A percentile compares a stretch with the other conserved stretches of the same genome.
phyloP scores from a whole-genome alignment of 2,329 filamentous ascomycete species.

The Zalaria sp. region DNA sequence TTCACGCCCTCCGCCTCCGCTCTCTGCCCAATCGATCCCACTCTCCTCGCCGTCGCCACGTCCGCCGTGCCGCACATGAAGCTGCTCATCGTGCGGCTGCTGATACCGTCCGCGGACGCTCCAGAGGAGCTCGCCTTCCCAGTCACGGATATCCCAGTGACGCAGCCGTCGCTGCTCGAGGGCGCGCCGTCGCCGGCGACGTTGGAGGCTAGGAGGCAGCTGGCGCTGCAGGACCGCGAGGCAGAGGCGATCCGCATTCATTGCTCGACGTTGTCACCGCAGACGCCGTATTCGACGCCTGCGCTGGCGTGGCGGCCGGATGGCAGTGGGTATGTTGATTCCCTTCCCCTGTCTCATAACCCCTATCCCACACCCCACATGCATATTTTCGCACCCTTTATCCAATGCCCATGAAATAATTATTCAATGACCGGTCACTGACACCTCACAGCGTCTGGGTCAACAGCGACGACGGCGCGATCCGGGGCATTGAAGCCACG shows the following conservation, averaged over 20 bases:
- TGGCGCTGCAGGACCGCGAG: conserved; percentile 40
- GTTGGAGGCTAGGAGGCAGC: conserved; percentile 35
- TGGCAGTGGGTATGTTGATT: conserved; percentile 22
- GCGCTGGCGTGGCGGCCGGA: conserved; percentile 47
- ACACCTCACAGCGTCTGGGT: conserved; percentile 39
- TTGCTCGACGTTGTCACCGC: conserved; percentile 45
- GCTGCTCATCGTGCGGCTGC: conserved; percentile 42
- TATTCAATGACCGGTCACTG: no score
- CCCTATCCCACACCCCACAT: no score
- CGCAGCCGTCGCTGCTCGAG: conserved; percentile 11
- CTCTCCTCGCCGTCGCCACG: conserved; percentile 44
- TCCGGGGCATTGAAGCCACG: conserved; percentile 44
- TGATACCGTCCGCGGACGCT: conserved; percentile 28
- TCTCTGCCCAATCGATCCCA: conserved; percentile 39
- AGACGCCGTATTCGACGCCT: conserved; percentile 50
- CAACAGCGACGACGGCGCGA: conserved; percentile 49
- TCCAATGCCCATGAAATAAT: no score
- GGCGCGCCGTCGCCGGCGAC: conserved; percentile 19
- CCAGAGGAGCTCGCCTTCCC: neutral
- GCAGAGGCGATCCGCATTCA: conserved; percentile 46
- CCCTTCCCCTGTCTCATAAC: no score
- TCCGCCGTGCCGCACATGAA: conserved; percentile 49
- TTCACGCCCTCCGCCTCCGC: conserved; percentile 47
- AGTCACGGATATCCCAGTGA: neutral
- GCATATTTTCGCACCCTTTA: no score